Evolutionary conservation across 768 basidiomycete genomes (phyloP).

Genomic region (Exidia glandulosa): DNA sequence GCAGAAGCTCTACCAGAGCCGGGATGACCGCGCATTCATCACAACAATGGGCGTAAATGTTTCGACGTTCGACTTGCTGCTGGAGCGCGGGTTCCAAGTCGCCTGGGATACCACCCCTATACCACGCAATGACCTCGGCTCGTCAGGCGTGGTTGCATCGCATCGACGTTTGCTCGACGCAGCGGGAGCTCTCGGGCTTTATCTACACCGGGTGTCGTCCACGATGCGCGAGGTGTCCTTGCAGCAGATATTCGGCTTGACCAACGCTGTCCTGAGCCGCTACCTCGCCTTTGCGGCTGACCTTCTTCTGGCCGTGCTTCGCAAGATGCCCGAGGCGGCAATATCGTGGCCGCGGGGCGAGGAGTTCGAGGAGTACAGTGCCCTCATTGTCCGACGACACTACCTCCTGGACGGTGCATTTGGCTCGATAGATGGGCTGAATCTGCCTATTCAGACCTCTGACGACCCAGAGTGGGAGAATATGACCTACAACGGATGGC

Average conservation of each 20-base stretch:
- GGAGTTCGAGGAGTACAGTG: conserved; percentile 18
- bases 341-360: conserved; percentile 19
- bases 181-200: conserved; percentile 29
- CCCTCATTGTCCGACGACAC: conserved; percentile 21
- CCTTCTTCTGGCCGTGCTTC: conserved; percentile 22
- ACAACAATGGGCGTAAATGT: conserved; percentile 19
- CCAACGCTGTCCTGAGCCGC: conserved; percentile 23
- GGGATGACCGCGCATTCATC: conserved; percentile 11
- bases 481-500: conserved; percentile 36
- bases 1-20: conserved; percentile 21
- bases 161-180: conserved; percentile 23
- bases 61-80: conserved; percentile 23
- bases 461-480: conserved; percentile 33
- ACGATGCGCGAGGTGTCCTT: conserved; percentile 28
- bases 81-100: conserved; percentile 22
- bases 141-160: conserved; percentile 15
- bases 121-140: conserved; percentile 17
- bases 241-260: conserved; percentile 32
- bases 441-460: conserved; percentile 25
- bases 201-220: conserved; percentile 31
- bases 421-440: conserved; percentile 31
- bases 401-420: conserved; percentile 27
- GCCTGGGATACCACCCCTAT: conserved; percentile 18
- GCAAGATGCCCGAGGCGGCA: conserved; percentile 16
- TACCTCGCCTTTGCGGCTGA: conserved; percentile 25